phyloP scores from a whole-genome alignment of 78 protist species.

The Tieghemostelium lacteum region DNA sequence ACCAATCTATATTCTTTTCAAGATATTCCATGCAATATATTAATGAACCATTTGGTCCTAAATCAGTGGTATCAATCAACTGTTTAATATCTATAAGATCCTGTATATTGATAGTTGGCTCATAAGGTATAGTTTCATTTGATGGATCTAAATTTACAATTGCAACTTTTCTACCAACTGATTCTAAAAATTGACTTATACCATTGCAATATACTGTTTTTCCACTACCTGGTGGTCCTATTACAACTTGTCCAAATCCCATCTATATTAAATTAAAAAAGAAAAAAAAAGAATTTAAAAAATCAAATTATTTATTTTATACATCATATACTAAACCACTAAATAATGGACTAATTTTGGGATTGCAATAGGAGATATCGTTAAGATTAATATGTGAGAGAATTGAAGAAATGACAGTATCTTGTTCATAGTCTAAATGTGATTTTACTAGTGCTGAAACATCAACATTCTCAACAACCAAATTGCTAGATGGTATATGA shows the following conservation, averaged over 20 bases:
- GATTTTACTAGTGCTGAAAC: slow-evolving; percentile 43
- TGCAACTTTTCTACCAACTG: slow-evolving; percentile 48
- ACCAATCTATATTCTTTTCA: slow-evolving; percentile 95
- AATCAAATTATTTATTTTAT: no score
- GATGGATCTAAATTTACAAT: slow-evolving; percentile 98
- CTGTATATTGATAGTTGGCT: slow-evolving; percentile 80
- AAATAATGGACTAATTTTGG: slow-evolving; percentile 31
- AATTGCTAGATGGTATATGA: slow-evolving; percentile 11
- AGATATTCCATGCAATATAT: slow-evolving; percentile 94
- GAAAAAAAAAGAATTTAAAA: no score
- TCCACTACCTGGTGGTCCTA: slow-evolving; percentile 98
- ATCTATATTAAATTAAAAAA: no score
- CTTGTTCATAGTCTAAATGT: slow-evolving; percentile 62
- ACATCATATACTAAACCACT: slow-evolving; percentile 61
- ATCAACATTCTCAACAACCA: slow-evolving; percentile 61
- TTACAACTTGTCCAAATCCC: slow-evolving; percentile 92
- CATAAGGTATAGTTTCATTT: slow-evolving; percentile 92
- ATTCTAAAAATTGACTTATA: slow-evolving; percentile 81
- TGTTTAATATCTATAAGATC: slow-evolving; percentile 83
- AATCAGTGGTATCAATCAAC: slow-evolving; percentile 81
- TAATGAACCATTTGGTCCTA: slow-evolving; percentile 99
- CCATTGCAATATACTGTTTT: slow-evolving; percentile 97
- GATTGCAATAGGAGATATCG: slow-evolving; percentile 13
- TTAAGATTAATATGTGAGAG: slow-evolving; percentile 30
- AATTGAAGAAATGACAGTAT: slow-evolving; percentile 7